phyloP scores from a whole-genome alignment of 2,329 filamentous ascomycete genomes.

The Pseudofabraea citricarpa region DNA sequence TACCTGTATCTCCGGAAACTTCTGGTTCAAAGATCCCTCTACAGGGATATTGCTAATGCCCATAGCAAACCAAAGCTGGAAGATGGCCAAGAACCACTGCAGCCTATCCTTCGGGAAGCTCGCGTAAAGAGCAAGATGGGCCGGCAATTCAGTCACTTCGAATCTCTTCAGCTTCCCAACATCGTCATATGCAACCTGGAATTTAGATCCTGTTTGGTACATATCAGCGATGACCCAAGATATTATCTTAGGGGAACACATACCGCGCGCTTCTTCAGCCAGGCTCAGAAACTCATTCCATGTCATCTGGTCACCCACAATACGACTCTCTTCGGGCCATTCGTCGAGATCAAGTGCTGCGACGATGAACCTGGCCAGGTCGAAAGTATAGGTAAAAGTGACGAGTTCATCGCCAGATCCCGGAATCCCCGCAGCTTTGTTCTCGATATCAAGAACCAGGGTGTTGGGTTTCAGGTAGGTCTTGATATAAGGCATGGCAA shows the following conservation, averaged over 20 bases:
- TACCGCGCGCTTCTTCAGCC: conserved; percentile 14
- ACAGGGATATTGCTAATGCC: conserved; percentile 8
- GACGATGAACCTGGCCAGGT: conserved; percentile 18
- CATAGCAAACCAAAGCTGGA: background rate
- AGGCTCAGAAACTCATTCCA: conserved; percentile 20
- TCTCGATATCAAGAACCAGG: conserved; percentile 14
- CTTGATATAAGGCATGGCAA: conserved; percentile 9
- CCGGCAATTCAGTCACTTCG: conserved; percentile 15
- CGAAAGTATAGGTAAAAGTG: conserved; percentile 17
- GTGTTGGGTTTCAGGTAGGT: conserved; percentile 14
- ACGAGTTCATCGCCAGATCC: conserved; percentile 14
- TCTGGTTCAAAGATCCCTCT: conserved; percentile 11
- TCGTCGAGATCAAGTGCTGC: conserved; percentile 9
- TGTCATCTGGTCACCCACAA: conserved; percentile 17
- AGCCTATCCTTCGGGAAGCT: conserved; percentile 18
- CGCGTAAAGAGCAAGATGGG: conserved; percentile 14
- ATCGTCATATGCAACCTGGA: conserved; percentile 20
- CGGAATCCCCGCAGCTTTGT: conserved; percentile 15
- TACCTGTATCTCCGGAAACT: conserved; percentile 14
- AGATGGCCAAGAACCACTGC: conserved; percentile 13
- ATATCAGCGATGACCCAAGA: background rate
- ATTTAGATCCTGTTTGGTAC: conserved; percentile 5
- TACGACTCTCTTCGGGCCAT: conserved; percentile 14
- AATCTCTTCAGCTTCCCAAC: conserved; percentile 13
- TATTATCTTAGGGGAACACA: background rate